Conservation (phyloP, 768 basidiomycete species). For the Xanthoconium purpureum region DNA sequence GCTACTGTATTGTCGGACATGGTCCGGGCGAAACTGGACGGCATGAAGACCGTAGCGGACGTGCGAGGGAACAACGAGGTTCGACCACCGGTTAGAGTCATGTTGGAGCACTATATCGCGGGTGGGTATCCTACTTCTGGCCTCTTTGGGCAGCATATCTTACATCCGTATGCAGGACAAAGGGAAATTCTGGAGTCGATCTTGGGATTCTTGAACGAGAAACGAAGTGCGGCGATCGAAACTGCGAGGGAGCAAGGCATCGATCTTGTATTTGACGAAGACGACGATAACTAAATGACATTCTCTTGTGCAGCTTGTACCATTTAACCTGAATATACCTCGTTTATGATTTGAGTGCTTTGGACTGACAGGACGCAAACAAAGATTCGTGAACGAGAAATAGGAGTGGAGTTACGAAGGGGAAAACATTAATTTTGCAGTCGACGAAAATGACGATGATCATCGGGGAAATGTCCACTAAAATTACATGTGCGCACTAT, state of each 20-base stretch:
- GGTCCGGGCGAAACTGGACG: constrained; percentile 49
- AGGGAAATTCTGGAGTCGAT: constrained; percentile 54
- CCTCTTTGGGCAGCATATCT: neutral
- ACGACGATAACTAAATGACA: neutral
- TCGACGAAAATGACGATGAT: neutral
- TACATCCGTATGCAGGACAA: constrained; percentile 44
- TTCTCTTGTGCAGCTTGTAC: too few species aligned
- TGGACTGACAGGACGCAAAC: too few species aligned
- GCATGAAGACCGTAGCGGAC: constrained; percentile 41
- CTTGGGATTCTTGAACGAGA: constrained; percentile 45
- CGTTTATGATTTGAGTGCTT: too few species aligned
- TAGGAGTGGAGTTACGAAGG: too few species aligned
- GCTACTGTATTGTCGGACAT: constrained; percentile 66
- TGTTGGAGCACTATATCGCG: constrained; percentile 68
- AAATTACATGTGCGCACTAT: neutral
- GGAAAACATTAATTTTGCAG: neutral
- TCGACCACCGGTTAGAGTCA: constrained; percentile 56
- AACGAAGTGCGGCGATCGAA: constrained; percentile 46
- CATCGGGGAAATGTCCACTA: neutral
- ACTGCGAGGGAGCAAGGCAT: constrained; percentile 51
- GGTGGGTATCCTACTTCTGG: constrained; percentile 36
- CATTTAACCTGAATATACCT: too few species aligned
- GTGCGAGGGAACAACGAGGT: constrained; percentile 25
- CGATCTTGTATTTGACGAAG: constrained; percentile 48
- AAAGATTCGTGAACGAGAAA: too few species aligned